Evolutionary conservation across 345 rosid genomes (phyloP).

Genomic region (Dipteronia sinensis): DNA sequence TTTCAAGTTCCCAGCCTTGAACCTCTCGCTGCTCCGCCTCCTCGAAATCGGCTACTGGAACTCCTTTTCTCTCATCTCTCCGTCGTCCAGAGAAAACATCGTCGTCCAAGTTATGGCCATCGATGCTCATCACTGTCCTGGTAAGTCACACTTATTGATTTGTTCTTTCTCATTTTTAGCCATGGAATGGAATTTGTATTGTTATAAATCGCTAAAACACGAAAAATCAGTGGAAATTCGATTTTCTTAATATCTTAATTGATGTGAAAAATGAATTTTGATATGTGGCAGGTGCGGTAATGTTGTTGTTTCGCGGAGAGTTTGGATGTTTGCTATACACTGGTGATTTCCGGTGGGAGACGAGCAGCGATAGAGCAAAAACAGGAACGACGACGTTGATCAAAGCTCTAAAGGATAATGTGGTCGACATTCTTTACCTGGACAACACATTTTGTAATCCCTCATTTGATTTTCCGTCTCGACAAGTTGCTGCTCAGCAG

Average conservation of each 20-base stretch:
- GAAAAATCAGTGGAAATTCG: too few relatives aligned
- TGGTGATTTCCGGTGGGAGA: constrained; percentile 80
- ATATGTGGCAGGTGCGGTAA: constrained; percentile 52
- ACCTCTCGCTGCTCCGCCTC: constrained; percentile 64
- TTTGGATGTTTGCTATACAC: constrained; percentile 77
- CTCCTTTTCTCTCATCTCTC: constrained; percentile 49
- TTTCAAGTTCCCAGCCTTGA: constrained; percentile 60
- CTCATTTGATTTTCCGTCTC: constrained; percentile 57
- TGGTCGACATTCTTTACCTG: constrained; percentile 56
- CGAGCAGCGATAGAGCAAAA: constrained; percentile 29
- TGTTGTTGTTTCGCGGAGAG: constrained; percentile 76
- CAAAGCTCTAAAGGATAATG: constrained; percentile 42
- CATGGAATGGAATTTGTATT: not conserved
- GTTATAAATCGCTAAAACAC: not conserved
- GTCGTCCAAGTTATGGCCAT: constrained; percentile 55
- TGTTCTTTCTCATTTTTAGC: not conserved
- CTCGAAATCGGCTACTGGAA: constrained; percentile 59
- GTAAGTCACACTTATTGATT: constrained; percentile 26
- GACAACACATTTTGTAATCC: constrained; percentile 86
- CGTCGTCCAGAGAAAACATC: constrained; percentile 41
- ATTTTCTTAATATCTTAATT: too few relatives aligned
- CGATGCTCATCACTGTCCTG: constrained; percentile 79
- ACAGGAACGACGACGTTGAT: constrained; percentile 39
- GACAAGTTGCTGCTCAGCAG: constrained; percentile 58
- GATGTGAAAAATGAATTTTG: not conserved